Evolutionary conservation across 768 basidiomycete genomes (phyloP), one percentile per base, ranked within the genome.

Genomic region (Mycena vulgaris): DNA sequence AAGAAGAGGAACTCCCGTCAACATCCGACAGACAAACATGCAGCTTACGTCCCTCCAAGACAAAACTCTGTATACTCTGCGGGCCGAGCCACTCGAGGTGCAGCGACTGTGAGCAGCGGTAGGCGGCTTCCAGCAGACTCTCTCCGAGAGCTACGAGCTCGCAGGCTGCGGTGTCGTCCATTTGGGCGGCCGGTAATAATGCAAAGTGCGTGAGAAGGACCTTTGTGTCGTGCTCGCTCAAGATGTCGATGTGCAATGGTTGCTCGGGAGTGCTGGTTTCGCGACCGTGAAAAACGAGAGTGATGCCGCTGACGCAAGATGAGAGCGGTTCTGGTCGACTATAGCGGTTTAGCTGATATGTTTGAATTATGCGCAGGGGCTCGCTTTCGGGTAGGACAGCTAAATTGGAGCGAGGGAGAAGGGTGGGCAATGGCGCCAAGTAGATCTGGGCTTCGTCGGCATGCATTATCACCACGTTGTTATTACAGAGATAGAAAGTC

Each of bases 271-370:
- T 64, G 39, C 56, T 58, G 49, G 19, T 56, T 48, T 72, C 71
- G 19, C 63, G 66, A 3, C 67, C 71, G 31, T 64, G 67, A 47
- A 68, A 72, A 17, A 69, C 63, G 27, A 72, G 71, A 0, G 71
- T 68, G 25, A 72, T n/a, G 25, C 71, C 71, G 48, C 63, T 53
- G 25, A 66, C 21, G 33, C 63, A 66, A 16, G 5, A 52, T 19
- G 40, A 4, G 7, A 72, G 67, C 16, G 13, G 17, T 21, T 58
- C 59, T 28, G 40, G 6, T 8, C 16, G 39, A 1, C 25, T 23
- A 47, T 53, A 30, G 19, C 63, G 63, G 8, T 28, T 30, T 17
- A 72, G 5, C 5, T 17, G 2, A 21, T 45, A 68, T 33, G 3
- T 8, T 2, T 49, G 19, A 7, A 58, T 14, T 17, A 69, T 47